Evolutionary conservation across 805 yeast genomes (phyloP).

Genomic region (Saccharomycopsis capsularis): DNA sequence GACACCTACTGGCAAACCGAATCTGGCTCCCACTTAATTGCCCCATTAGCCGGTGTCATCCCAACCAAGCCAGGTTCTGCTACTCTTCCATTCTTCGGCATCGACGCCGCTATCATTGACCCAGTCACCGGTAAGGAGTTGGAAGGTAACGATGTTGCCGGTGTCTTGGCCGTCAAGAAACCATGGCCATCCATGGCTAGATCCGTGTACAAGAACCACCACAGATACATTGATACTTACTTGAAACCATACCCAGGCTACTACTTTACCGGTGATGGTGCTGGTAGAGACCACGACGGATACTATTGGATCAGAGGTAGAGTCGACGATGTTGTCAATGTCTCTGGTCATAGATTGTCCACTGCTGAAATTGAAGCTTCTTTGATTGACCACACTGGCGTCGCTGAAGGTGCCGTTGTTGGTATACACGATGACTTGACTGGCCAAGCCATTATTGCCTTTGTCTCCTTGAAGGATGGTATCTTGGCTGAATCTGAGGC

Average conservation of each 20-base stretch:
- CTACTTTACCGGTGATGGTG: slow-evolving; percentile 98
- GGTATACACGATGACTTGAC: slow-evolving; percentile 93
- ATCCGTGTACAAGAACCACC: slow-evolving; percentile 85
- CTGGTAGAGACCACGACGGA: slow-evolving; percentile 94
- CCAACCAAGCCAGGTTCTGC: slow-evolving; percentile 98
- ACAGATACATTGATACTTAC: slow-evolving; percentile 84
- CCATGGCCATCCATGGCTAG: slow-evolving; percentile 99
- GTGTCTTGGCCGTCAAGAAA: slow-evolving; percentile 82
- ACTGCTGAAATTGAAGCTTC: slow-evolving; percentile 98
- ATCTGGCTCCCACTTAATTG: slow-evolving; percentile 90
- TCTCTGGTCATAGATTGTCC: slow-evolving; percentile 95
- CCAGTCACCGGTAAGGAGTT: slow-evolving; percentile 87
- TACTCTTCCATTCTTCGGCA: slow-evolving; percentile 92
- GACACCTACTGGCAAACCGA: slow-evolving; percentile 99
- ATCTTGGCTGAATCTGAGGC: slow-evolving; percentile 28
- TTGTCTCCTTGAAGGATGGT: slow-evolving; percentile 70
- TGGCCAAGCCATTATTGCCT: slow-evolving; percentile 96
- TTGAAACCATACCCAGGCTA: slow-evolving; percentile 87
- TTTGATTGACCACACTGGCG: slow-evolving; percentile 66
- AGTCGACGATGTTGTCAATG: slow-evolving; percentile 97
- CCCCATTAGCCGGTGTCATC: slow-evolving; percentile 90
- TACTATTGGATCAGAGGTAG: slow-evolving; percentile 98
- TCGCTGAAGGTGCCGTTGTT: slow-evolving; percentile 94
- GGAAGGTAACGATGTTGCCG: slow-evolving; percentile 85
- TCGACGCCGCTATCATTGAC: slow-evolving; percentile 84